These are phyloP conservation scores for Camillea tinctor DNA, from an alignment of 2,329 filamentous ascomycete genomes.

Conservation along the genomic window DNA sequence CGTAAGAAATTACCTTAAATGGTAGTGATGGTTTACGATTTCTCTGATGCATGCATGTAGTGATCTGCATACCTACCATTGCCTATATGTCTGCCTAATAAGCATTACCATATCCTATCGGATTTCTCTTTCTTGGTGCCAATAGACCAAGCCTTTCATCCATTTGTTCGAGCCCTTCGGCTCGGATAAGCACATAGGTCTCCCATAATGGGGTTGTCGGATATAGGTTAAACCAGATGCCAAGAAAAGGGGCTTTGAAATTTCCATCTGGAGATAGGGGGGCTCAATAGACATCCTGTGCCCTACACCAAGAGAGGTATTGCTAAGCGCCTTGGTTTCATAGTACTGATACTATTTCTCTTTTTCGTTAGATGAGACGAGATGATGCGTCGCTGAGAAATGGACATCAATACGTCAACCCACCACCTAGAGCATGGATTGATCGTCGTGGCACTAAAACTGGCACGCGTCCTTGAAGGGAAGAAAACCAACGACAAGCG, in stretches of 20 bases:
- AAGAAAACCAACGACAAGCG: not conserved
- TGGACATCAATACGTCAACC: not conserved
- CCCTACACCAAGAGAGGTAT: not conserved
- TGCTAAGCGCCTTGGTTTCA: not conserved
- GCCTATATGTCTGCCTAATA: not conserved
- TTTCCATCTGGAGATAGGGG: not conserved
- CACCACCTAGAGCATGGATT: not conserved
- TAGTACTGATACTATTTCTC: not conserved
- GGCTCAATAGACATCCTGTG: not conserved
- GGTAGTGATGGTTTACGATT: not conserved
- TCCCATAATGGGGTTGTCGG: not conserved
- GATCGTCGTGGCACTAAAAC: not conserved
- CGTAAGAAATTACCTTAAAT: not conserved
- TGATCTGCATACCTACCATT: not conserved
- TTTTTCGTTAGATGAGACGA: not conserved
- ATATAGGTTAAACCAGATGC: not conserved
- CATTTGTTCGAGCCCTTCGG: not conserved
- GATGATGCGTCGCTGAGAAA: not conserved
- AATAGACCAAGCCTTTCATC: not conserved
- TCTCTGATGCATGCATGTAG: not conserved
- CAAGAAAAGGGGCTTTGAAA: not conserved
- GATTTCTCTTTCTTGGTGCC: not conserved
- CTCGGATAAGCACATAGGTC: not conserved
- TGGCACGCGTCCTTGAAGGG: not conserved
- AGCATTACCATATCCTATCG: not conserved